Conservation (phyloP, 805 yeast genomes). For the Isabelozyma pseudorhagii region DNA sequence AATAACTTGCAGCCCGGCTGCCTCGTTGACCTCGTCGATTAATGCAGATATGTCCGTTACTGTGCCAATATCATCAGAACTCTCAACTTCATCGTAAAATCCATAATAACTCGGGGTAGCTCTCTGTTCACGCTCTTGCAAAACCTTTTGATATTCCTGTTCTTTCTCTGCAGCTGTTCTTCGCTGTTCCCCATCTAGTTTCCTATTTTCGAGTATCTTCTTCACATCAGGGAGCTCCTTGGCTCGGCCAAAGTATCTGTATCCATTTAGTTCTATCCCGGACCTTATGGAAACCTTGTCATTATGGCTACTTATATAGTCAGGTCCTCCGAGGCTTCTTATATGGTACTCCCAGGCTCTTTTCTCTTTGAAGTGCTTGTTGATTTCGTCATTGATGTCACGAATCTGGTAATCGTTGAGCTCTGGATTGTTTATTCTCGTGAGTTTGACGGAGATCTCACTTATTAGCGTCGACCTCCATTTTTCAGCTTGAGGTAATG, state of each 20-base stretch:
- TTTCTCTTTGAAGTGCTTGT: constrained; percentile 63
- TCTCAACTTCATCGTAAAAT: constrained; percentile 22
- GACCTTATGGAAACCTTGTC: constrained; percentile 11
- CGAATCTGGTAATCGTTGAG: constrained; percentile 61
- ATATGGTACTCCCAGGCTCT: constrained; percentile 79
- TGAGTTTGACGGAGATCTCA: constrained; percentile 61
- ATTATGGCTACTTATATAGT: constrained; percentile 38
- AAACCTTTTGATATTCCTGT: constrained; percentile 11
- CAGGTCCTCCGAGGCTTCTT: constrained; percentile 69
- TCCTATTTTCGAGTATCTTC: constrained; percentile 15
- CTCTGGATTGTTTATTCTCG: constrained; percentile 58
- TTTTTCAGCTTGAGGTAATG: constrained; percentile 63
- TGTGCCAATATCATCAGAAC: not conserved
- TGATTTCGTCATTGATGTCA: constrained; percentile 72
- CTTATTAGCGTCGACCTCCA: constrained; percentile 61
- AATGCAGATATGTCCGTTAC: constrained; percentile 1
- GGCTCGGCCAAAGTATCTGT: constrained; percentile 81
- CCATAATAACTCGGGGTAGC: constrained; percentile 45
- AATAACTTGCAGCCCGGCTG: constrained; percentile 6
- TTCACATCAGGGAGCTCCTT: constrained; percentile 71
- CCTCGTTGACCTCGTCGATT: constrained; percentile 9
- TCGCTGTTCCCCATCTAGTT: constrained; percentile 13
- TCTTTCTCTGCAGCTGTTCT: constrained; percentile 14
- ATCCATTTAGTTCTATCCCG: constrained; percentile 44
- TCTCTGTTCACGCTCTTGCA: constrained; percentile 19